Evolutionary conservation across 805 yeast species (phyloP).

Genomic region (Blastobotrys peoriensis): DNA sequence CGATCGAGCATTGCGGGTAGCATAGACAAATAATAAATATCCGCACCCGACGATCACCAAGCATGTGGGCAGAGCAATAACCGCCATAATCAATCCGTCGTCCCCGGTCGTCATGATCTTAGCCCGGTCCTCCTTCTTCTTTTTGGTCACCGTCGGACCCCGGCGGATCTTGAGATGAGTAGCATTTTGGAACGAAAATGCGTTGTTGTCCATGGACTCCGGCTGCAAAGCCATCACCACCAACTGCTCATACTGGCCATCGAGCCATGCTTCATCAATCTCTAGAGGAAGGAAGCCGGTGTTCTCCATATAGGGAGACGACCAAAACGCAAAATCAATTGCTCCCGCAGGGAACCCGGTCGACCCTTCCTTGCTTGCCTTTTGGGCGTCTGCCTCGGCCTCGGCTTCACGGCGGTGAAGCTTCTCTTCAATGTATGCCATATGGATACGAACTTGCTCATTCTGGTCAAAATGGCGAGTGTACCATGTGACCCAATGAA

Average conservation of each 20-base stretch:
- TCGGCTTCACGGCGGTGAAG: conserved; percentile 18
- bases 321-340: conserved; percentile 43
- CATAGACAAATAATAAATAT: conserved; percentile 13
- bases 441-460: conserved; percentile 55
- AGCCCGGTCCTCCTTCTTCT: conserved; percentile 26
- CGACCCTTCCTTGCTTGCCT: conserved; percentile 9
- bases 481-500: conserved; percentile 80
- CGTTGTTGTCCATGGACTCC: conserved; percentile 56
- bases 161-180: conserved; percentile 37
- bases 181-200: conserved; percentile 52
- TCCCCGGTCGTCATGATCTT: conserved; percentile 36
- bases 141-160: conserved; percentile 35
- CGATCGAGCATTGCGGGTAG: conserved; percentile 6
- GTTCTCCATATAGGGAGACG: conserved; percentile 65
- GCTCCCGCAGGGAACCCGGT: conserved; percentile 5
- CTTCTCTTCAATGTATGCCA: conserved; percentile 57
- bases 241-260: conserved; percentile 45
- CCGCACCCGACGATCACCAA: conserved; percentile 13
- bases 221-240: conserved; percentile 73
- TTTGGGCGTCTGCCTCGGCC: conserved; percentile 16
- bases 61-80: conserved; percentile 17
- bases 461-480: conserved; percentile 50
- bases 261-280: conserved; percentile 59
- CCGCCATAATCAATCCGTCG: conserved; percentile 27
- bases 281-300: conserved; percentile 61